Evolutionary conservation across 768 basidiomycete genomes (phyloP).

Genomic region (Calocera cornea): DNA sequence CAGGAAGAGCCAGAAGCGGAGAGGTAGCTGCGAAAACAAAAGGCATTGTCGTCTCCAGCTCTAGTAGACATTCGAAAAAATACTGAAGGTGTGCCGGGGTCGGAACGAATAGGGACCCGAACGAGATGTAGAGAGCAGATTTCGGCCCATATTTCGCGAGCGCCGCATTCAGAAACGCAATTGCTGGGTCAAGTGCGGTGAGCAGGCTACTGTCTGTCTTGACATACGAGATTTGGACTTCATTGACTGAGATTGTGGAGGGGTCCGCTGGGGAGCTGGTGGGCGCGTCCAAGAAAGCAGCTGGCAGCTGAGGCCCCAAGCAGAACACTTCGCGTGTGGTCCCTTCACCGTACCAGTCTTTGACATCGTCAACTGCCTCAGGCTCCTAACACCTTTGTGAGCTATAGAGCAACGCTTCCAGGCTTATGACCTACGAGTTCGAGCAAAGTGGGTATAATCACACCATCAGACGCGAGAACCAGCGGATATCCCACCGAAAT

Average conservation of each 20-base stretch:
- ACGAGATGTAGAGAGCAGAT: background rate
- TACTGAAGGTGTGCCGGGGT: background rate
- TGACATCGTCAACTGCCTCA: background rate
- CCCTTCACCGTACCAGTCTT: background rate
- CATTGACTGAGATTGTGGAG: background rate
- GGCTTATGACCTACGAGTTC: background rate
- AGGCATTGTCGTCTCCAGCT: background rate
- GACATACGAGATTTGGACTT: background rate
- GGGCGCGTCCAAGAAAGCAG: background rate
- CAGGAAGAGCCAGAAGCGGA: slow-evolving; percentile 12
- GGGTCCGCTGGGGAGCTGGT: background rate
- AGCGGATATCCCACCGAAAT: background rate
- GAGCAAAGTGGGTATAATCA: background rate
- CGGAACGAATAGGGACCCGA: background rate
- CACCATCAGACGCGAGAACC: background rate
- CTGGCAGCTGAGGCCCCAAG: background rate
- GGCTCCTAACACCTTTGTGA: background rate
- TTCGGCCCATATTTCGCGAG: background rate
- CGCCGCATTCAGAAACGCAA: background rate
- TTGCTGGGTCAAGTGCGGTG: background rate
- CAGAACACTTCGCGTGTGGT: background rate
- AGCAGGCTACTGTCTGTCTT: background rate
- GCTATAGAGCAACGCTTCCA: background rate
- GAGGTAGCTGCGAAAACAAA: slow-evolving; percentile 5
- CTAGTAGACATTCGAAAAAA: background rate